Conservation (phyloP, 2,329 filamentous ascomycete species). For the Zymoseptoria pseudotritici region DNA sequence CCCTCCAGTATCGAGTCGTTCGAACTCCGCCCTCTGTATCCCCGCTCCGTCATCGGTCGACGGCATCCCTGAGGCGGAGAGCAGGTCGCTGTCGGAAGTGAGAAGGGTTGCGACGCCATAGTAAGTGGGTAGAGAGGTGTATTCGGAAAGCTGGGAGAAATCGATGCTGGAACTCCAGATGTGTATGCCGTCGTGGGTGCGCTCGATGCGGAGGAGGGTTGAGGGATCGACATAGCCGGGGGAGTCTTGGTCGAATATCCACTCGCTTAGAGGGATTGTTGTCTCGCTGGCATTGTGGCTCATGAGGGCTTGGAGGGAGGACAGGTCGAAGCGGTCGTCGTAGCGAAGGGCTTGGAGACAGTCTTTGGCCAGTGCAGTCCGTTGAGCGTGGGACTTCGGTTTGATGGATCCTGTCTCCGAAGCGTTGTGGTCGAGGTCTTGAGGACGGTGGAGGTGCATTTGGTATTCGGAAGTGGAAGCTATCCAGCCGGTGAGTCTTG, state of each 20-base stretch:
- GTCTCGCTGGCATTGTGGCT: not conserved
- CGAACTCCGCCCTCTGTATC: not conserved
- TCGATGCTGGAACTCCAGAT: not conserved
- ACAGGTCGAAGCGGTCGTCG: not conserved
- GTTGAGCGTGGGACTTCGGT: not conserved
- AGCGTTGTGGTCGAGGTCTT: not conserved
- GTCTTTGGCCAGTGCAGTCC: not conserved
- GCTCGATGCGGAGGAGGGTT: not conserved
- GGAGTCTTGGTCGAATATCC: not conserved
- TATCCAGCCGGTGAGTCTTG: not conserved
- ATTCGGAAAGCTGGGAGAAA: not conserved
- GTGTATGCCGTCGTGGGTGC: not conserved
- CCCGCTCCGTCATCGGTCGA: not conserved
- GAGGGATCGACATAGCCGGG: not conserved
- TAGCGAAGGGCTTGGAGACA: not conserved
- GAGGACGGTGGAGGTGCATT: not conserved
- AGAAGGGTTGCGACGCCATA: not conserved
- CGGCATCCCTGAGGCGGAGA: not conserved
- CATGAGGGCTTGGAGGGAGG: not conserved
- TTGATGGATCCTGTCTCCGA: not conserved
- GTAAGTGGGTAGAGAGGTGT: not conserved
- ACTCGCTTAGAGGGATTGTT: not conserved
- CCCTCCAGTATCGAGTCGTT: not conserved
- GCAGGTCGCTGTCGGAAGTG: not conserved
- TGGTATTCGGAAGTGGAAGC: not conserved